Percentiles rank a stretch among this genome's conserved stretches.
Conservation (phyloP, 2,329 filamentous ascomycete genomes). For the Dactylellina cionopaga region DNA sequence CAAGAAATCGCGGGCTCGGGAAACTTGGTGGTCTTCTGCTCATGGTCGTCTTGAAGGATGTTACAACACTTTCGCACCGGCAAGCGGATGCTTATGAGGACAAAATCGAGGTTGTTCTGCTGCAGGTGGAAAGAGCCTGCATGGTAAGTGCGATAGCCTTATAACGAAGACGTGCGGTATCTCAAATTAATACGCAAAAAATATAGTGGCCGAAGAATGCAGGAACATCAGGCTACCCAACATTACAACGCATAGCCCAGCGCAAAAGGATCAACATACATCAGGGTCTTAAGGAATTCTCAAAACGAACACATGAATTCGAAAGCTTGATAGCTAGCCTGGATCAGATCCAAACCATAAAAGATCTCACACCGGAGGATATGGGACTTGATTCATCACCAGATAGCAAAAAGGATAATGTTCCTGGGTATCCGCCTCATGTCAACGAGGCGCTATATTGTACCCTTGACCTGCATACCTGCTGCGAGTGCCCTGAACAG, state of each 20-base stretch:
- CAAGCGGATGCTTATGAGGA: slow-evolving; percentile 16
- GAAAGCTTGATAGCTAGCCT: slow-evolving; percentile 26
- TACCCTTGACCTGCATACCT: slow-evolving; percentile 34
- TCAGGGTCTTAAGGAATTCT: slow-evolving; percentile 25
- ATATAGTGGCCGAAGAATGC: slow-evolving; percentile 29
- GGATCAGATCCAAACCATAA: slow-evolving; percentile 23
- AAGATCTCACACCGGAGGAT: slow-evolving; percentile 38
- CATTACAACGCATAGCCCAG: not conserved
- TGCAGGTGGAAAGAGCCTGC: slow-evolving; percentile 31
- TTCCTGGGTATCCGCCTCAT: slow-evolving; percentile 35
- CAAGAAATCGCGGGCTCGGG: slow-evolving; percentile 26
- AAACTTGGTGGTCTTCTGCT: slow-evolving; percentile 23
- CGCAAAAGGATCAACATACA: slow-evolving; percentile 3
- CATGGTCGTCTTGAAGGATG: slow-evolving; percentile 17
- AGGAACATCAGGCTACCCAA: slow-evolving; percentile 11
- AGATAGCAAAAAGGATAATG: slow-evolving; percentile 21
- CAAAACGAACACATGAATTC: slow-evolving; percentile 7
- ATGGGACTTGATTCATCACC: slow-evolving; percentile 20
- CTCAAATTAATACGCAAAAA: no score
- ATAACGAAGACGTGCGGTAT: no score
- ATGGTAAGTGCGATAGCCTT: slow-evolving; percentile 18
- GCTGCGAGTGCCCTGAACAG: slow-evolving; percentile 16
- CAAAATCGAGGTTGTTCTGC: slow-evolving; percentile 21
- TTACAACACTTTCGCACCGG: slow-evolving; percentile 26
- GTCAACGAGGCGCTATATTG: slow-evolving; percentile 28